A percentile compares a stretch with the other conserved stretches of the same genome.
Conservation (phyloP, 768 basidiomycete species). For the Leucogyrophana mollusca region DNA sequence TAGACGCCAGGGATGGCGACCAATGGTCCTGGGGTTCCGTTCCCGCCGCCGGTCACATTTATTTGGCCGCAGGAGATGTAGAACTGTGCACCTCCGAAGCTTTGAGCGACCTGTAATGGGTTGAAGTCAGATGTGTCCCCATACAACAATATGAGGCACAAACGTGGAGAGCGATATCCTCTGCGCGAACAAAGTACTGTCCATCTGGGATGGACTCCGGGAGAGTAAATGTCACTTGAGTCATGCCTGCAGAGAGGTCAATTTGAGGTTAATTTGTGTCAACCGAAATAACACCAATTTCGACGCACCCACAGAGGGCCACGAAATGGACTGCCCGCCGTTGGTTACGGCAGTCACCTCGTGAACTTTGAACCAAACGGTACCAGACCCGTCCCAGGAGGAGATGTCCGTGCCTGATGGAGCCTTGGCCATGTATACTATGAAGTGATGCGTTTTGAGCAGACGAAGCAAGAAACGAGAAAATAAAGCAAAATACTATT, state of each 20-base stretch:
- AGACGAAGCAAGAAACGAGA: no score
- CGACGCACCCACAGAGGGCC: constrained; percentile 41
- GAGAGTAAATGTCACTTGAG: constrained; percentile 37
- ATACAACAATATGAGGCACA: no score
- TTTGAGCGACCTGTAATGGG: constrained; percentile 22
- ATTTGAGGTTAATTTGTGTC: constrained; percentile 41
- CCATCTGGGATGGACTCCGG: constrained; percentile 42
- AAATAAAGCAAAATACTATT: neutral
- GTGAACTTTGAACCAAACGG: constrained; percentile 52
- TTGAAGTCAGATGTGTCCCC: neutral
- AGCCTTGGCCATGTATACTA: constrained; percentile 44
- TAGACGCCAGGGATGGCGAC: constrained; percentile 51
- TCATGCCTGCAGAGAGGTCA: constrained; percentile 29
- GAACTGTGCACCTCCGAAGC: constrained; percentile 43
- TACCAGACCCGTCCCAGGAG: constrained; percentile 41
- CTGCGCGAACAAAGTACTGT: constrained; percentile 46
- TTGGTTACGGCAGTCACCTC: constrained; percentile 45
- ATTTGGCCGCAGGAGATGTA: constrained; percentile 52
- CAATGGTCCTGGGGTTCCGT: constrained; percentile 40
- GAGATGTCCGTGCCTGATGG: constrained; percentile 35
- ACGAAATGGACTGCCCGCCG: constrained; percentile 45
- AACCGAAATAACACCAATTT: constrained; percentile 32
- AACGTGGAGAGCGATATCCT: constrained; percentile 45
- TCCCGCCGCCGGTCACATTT: constrained; percentile 41
- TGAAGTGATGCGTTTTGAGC: no score